Percentiles rank a stretch among this genome's conserved stretches.
phyloP scores from a whole-genome alignment of 2,329 filamentous ascomycete species.

The Exophiala sp. region DNA sequence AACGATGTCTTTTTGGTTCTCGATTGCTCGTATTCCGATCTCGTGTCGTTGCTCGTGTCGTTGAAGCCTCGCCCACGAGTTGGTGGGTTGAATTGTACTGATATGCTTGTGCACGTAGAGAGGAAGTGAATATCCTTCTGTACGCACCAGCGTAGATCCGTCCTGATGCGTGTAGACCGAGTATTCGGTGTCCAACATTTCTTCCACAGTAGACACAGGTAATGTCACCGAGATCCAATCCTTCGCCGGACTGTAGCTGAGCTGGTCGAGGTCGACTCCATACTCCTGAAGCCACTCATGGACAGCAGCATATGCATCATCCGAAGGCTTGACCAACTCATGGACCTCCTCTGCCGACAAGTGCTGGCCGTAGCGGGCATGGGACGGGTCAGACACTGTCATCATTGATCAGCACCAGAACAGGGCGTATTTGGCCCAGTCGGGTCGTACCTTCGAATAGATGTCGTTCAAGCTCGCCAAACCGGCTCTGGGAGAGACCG shows the following conservation, averaged over 20 bases:
- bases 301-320: conserved; percentile 17
- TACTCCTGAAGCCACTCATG: conserved; percentile 37
- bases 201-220: conserved; percentile 15
- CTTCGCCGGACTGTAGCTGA: conserved; percentile 29
- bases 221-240: conserved; percentile 21
- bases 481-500: conserved; percentile 45
- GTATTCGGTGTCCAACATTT: conserved; percentile 22
- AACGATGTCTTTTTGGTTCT: too few species aligned
- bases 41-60: conserved; percentile 11
- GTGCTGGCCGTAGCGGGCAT: conserved; percentile 23
- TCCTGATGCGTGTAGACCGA: conserved; percentile 21
- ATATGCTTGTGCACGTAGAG: conserved; percentile 24
- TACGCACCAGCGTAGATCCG: conserved; percentile 20
- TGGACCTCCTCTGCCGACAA: conserved; percentile 24
- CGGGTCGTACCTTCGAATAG: conserved; percentile 18
- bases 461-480: conserved; percentile 22
- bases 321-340: conserved; percentile 22
- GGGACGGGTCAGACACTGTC: conserved; percentile 21
- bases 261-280: conserved; percentile 40
- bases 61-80: conserved; percentile 20
- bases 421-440: not conserved
- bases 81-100: conserved; percentile 24
- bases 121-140: conserved; percentile 22
- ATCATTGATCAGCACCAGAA: not conserved
- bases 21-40: conserved; percentile 2